phyloP scores from a whole-genome alignment of 108 stramenopile genomes.

The Asterionellopsis glacialis region DNA sequence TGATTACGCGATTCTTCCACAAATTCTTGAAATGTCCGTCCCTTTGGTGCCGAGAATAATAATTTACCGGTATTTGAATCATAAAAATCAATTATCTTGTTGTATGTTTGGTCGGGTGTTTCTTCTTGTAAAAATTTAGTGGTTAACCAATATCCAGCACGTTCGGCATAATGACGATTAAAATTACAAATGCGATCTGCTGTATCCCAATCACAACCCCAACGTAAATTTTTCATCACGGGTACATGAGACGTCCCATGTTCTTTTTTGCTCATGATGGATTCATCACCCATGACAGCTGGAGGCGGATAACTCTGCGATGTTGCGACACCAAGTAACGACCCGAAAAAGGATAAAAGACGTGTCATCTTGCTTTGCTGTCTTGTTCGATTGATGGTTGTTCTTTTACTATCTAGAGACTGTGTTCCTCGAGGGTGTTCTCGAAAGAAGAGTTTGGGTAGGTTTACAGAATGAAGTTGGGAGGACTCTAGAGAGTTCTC shows the following conservation, averaged over 20 bases:
- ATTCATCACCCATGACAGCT: slow-evolving; percentile 82
- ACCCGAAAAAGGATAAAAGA: too few species aligned
- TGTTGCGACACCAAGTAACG: neutral
- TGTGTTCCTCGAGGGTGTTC: too few species aligned
- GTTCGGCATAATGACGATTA: slow-evolving; percentile 82
- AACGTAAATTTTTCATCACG: slow-evolving; percentile 63
- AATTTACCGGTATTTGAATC: slow-evolving; percentile 47
- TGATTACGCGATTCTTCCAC: slow-evolving; percentile 35
- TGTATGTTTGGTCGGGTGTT: slow-evolving; percentile 14
- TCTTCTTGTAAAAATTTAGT: slow-evolving; percentile 48
- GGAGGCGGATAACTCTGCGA: slow-evolving; percentile 43
- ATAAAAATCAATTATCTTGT: slow-evolving; percentile 29
- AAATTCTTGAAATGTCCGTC: slow-evolving; percentile 49
- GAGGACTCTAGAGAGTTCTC: too few species aligned
- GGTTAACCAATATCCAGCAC: slow-evolving; percentile 64
- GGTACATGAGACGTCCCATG: slow-evolving; percentile 16
- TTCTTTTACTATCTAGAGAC: too few species aligned
- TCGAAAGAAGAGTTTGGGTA: too few species aligned
- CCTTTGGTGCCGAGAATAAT: slow-evolving; percentile 43
- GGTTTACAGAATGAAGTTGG: too few species aligned
- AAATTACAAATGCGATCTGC: slow-evolving; percentile 84
- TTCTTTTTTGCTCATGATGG: slow-evolving; percentile 53
- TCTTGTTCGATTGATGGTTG: too few species aligned
- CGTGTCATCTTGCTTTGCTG: too few species aligned
- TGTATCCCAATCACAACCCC: slow-evolving; percentile 56